phyloP scores from a whole-genome alignment of 345 rosid genomes.

The Nasturtium officinale region DNA sequence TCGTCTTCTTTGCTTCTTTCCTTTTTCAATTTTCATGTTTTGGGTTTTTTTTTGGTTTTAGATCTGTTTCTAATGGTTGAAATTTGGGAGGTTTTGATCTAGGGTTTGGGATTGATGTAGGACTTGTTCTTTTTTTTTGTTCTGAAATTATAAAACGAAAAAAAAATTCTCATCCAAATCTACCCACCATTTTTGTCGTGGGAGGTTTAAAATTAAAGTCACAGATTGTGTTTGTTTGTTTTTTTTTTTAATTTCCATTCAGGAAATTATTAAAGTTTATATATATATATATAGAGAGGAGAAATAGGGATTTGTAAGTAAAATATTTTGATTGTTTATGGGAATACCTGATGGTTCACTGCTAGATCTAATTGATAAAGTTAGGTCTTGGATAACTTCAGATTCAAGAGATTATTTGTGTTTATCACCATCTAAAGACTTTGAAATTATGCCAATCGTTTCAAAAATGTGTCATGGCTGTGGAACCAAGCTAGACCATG shows the following conservation, averaged over 20 bases:
- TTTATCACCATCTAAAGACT: slow-evolving; percentile 39
- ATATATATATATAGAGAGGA: neutral
- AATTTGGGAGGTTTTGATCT: slow-evolving; percentile 24
- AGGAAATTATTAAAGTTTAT: neutral
- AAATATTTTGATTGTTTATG: slow-evolving; percentile 52
- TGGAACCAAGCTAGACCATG: slow-evolving; percentile 43
- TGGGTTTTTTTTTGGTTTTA: slow-evolving; percentile 25
- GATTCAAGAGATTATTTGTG: slow-evolving; percentile 56
- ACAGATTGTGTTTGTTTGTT: slow-evolving; percentile 28
- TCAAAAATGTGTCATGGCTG: slow-evolving; percentile 58
- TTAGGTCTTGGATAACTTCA: slow-evolving; percentile 76
- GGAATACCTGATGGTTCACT: slow-evolving; percentile 74
- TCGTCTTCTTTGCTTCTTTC: neutral
- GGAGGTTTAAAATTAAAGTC: slow-evolving; percentile 28
- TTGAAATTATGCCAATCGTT: slow-evolving; percentile 52
- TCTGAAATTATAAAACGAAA: slow-evolving; percentile 6
- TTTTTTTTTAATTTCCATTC: slow-evolving; percentile 8
- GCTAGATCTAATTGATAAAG: slow-evolving; percentile 69
- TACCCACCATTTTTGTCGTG: slow-evolving; percentile 71
- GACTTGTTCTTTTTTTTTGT: slow-evolving; percentile 21
- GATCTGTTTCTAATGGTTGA: slow-evolving; percentile 42
- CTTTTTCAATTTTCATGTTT: slow-evolving; percentile 16
- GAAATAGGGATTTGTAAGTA: slow-evolving; percentile 33
- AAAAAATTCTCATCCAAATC: slow-evolving; percentile 37
- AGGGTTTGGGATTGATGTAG: slow-evolving; percentile 45